Conservation (phyloP, 1,284 basidiomycete species). For the Ganoderma sinense region DNA sequence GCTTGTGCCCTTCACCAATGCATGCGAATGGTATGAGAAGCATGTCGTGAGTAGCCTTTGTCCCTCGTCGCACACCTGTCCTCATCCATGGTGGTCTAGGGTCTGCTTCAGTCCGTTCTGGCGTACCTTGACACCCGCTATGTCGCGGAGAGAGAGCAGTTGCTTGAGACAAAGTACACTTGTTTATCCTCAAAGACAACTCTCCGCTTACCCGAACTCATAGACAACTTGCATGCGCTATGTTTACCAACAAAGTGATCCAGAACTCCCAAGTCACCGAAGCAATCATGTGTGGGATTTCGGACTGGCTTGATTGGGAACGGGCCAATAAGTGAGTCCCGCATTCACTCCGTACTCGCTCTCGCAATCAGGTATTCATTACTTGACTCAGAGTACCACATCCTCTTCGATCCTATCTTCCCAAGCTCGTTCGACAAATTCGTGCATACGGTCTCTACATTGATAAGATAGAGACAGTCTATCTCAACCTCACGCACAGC, state of each 20-base stretch:
- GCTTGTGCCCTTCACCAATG: slow-evolving; percentile 58
- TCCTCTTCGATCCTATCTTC: slow-evolving; percentile 47
- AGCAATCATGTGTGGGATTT: slow-evolving; percentile 56
- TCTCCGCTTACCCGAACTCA: background rate
- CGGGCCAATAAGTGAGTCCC: slow-evolving; percentile 51
- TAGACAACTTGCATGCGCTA: slow-evolving; percentile 60
- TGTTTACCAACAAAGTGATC: slow-evolving; percentile 62
- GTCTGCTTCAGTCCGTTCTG: slow-evolving; percentile 61
- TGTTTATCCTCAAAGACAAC: too few species aligned
- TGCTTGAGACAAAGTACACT: slow-evolving; percentile 43
- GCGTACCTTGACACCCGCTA: slow-evolving; percentile 72
- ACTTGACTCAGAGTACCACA: slow-evolving; percentile 37
- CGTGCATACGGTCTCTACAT: slow-evolving; percentile 61
- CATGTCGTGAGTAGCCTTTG: slow-evolving; percentile 58
- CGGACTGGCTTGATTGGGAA: slow-evolving; percentile 65
- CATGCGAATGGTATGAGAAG: slow-evolving; percentile 68
- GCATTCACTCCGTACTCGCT: slow-evolving; percentile 3
- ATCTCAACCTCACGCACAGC: slow-evolving; percentile 54
- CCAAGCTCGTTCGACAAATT: slow-evolving; percentile 60
- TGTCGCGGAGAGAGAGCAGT: slow-evolving; percentile 46
- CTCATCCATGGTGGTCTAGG: slow-evolving; percentile 41
- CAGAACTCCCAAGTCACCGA: slow-evolving; percentile 52
- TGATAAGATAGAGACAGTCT: slow-evolving; percentile 58
- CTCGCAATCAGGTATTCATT: too few species aligned
- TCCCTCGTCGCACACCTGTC: background rate